phyloP scores from a whole-genome alignment of 495 filamentous ascomycete species.

The Aspergillus ostianus region DNA sequence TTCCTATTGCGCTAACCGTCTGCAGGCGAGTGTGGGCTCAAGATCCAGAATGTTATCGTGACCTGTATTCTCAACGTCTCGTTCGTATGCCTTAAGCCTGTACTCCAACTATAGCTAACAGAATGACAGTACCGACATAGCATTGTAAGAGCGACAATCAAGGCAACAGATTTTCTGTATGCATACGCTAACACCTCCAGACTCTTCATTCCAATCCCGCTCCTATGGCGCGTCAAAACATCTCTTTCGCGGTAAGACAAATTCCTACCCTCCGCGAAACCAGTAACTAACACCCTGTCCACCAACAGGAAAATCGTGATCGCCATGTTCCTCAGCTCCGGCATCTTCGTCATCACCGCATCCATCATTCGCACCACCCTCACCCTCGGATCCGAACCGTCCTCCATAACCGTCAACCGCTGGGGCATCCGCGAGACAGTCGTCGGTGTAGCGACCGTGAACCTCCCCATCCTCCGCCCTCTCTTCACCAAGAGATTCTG shows the following conservation, averaged over 20 bases:
- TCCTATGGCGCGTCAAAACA: slow-evolving; percentile 6
- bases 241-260: neutral
- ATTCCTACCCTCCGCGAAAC: neutral
- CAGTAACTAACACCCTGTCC: neutral
- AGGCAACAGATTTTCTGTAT: neutral
- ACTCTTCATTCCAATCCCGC: slow-evolving; percentile 3
- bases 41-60: slow-evolving; percentile 5
- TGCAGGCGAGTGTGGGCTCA: neutral
- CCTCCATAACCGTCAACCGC: slow-evolving; percentile 3
- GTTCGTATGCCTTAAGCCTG: neutral
- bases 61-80: slow-evolving; percentile 1
- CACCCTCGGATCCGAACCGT: neutral
- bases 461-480: slow-evolving; percentile 6
- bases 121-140: slow-evolving; percentile 1
- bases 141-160: neutral
- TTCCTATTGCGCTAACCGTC: neutral
- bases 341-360: slow-evolving; percentile 6
- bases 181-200: neutral
- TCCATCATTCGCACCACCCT: slow-evolving; percentile 4
- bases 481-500: slow-evolving; percentile 2
- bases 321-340: slow-evolving; percentile 6
- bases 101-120: neutral
- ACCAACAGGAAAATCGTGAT: slow-evolving; percentile 1
- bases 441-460: slow-evolving; percentile 5
- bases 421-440: slow-evolving; percentile 8